These are phyloP conservation scores for Colletotrichum higginsianum DNA, from an alignment of 2,329 filamentous ascomycete species.

Conservation along the genomic window DNA sequence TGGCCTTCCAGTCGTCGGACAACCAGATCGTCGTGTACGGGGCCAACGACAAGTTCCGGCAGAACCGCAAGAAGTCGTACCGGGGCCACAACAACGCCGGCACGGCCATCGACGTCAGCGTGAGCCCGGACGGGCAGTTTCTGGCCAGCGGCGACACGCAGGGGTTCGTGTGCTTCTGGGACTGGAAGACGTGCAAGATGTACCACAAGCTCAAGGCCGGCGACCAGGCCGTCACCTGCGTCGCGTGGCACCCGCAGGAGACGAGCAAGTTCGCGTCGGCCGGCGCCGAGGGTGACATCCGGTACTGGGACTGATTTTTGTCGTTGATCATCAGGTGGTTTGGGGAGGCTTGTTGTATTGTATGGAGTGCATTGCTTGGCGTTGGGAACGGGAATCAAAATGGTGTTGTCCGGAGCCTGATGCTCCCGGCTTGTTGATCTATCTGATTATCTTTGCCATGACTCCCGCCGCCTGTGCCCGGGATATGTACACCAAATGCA, in stretches of 20 bases:
- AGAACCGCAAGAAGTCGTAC: constrained; percentile 98
- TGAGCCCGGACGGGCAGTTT: constrained; percentile 93
- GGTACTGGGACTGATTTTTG: constrained; percentile 88
- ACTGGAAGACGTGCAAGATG: constrained; percentile 99
- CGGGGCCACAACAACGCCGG: constrained; percentile 96
- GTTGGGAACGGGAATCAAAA: constrained; percentile 36
- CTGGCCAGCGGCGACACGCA: constrained; percentile 88
- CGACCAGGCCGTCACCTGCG: constrained; percentile 85
- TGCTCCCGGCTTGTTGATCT: neutral
- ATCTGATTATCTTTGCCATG: neutral
- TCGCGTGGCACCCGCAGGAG: constrained; percentile 98
- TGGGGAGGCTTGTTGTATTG: constrained; percentile 28
- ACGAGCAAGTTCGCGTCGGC: constrained; percentile 94
- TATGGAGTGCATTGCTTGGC: constrained; percentile 40
- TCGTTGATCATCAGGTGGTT: neutral
- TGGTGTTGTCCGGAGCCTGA: neutral
- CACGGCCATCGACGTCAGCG: constrained; percentile 89
- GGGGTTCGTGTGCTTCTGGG: constrained; percentile 96
- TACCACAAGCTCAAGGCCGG: constrained; percentile 94
- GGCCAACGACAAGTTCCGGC: constrained; percentile 93
- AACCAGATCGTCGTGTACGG: constrained; percentile 98
- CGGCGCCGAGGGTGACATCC: constrained; percentile 88
- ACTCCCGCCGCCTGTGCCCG: too few relatives aligned
- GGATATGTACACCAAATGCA: neutral
- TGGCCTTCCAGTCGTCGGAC: constrained; percentile 90